phyloP scores from a whole-genome alignment of 768 basidiomycete genomes.

The Mycena crocata region DNA sequence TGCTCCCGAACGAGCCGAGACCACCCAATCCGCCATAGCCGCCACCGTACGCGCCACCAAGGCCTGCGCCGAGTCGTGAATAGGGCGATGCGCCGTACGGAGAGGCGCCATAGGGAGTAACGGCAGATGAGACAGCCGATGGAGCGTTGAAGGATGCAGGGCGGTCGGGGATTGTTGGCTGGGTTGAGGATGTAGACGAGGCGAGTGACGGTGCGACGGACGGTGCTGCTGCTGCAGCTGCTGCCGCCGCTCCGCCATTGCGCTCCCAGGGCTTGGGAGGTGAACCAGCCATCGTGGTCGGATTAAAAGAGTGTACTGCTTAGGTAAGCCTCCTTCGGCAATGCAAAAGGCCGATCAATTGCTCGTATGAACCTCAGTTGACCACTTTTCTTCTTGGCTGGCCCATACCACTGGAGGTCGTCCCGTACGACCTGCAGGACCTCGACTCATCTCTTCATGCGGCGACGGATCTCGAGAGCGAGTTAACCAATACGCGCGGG shows the following conservation, averaged over 20 bases:
- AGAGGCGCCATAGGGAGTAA: slow-evolving; percentile 53
- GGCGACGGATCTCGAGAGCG: too few relatives aligned
- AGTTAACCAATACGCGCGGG: too few relatives aligned
- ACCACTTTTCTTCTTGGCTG: too few relatives aligned
- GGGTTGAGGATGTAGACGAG: slow-evolving; percentile 43
- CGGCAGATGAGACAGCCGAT: slow-evolving; percentile 48
- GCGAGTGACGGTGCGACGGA: slow-evolving; percentile 43
- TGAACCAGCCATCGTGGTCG: slow-evolving; percentile 72
- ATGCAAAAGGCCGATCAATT: not conserved
- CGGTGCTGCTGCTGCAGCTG: slow-evolving; percentile 43
- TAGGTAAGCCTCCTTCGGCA: slow-evolving; percentile 16
- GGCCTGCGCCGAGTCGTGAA: slow-evolving; percentile 57
- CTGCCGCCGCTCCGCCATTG: slow-evolving; percentile 53
- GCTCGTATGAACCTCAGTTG: too few relatives aligned
- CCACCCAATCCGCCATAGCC: slow-evolving; percentile 52
- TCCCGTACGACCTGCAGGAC: too few relatives aligned
- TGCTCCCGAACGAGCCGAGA: slow-evolving; percentile 43
- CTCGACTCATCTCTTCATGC: too few relatives aligned
- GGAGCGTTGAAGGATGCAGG: slow-evolving; percentile 62
- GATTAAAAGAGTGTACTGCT: slow-evolving; percentile 6
- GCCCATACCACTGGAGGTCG: too few relatives aligned
- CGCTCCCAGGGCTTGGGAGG: slow-evolving; percentile 95
- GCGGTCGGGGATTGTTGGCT: slow-evolving; percentile 69
- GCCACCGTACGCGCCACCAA: slow-evolving; percentile 50
- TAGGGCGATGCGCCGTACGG: slow-evolving; percentile 55